Evolutionary conservation across 371 early-diverging fungal genomes (phyloP), one percentile per base, ranked within the genome.

Genomic region (Parasitella parasitica): DNA sequence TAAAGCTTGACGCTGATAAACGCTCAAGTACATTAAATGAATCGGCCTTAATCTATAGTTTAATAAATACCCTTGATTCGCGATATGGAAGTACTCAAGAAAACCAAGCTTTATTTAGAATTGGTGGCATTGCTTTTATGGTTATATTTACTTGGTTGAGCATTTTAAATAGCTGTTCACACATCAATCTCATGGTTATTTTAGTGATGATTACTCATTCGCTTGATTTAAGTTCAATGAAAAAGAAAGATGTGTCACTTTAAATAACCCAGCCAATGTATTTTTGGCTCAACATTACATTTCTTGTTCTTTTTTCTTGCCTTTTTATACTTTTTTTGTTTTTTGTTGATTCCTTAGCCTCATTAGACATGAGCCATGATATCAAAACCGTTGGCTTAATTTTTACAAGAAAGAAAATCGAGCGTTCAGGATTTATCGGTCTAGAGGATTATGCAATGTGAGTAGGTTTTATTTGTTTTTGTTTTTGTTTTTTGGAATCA

Each of bases 381-480:
- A 66, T 65, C 18, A 68, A 72, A 50, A 78, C 75, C 11, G 71
- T 79, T 24, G 80, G 80, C 20, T 58, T 76, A 22, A 66, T 79
- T 24, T 79, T 79, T 24, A 71, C 66, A 15, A 49, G 63, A 54
- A 76, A 76, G 49, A 79, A 79, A 57, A 66, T 76, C 5, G 59
- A 66, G 48, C 71, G 72, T 32, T 74, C 74, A n/a, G 76, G 77
- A 16, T 73, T 79, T 48, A 59, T 61, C 59, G 77, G 77, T 6
- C 52, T 79, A 4, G 68, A 64, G 57, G 75, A 79, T 24, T 76
- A 71, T 61, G 77, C 80, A 39, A 63, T 62, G 79, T 78, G 74
- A 20, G 38, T 24, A 12, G 7, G 22, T 24, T 48, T 39, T 35
- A 43, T 27, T 63, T 12, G 11, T 53, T 26, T 54, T 11, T 24